Evolutionary conservation across 2,329 filamentous ascomycete genomes (phyloP), one percentile per base, ranked within the genome.

Genomic region (Aspergillaceae sp.): DNA sequence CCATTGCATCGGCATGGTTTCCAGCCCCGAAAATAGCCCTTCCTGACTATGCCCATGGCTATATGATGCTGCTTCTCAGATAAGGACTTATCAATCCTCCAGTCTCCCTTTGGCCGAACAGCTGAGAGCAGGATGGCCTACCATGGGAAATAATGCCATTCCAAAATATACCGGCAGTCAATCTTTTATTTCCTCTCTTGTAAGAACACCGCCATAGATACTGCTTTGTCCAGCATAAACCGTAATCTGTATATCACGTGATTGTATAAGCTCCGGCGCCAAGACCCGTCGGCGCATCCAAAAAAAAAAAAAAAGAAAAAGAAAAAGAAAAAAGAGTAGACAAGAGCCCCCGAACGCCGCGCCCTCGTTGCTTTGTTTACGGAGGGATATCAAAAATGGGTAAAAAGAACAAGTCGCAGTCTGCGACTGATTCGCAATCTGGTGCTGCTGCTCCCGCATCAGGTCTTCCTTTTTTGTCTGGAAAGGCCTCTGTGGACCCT

Each of bases 401-500:
- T 41, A 66, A 65, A 44, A 64, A 64, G 46, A 58, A 56, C 27
- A 66, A 64, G 32, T 57, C 57, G 1, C 56, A 51, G 38, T 53
- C 41, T 35, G 51, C 58, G 45, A 54, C 47, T 42, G 50, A 50
- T 42, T 40, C 37, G 47, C 51, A 48, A 38, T 46, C 50, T 35
- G 50, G 53, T 35, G 50, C 46, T 30, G 19, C 36, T 19, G 11
- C 36, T 11, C 9, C 36, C 26, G 27, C 26, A 9, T 38, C 36
- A 26, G 56, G 55, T 48, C 58, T 63, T 48, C 52, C 66, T 34
- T 60, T 71, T 43, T 78, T 79, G 62, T 73, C 74, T 48, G 74
- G 83, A 44, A 82, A 83, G 45, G 78, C 78, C 64, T 73, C 75
- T 49, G 73, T 88, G 49, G 84, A 89, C 71, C 83, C 84, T 63